Conservation (phyloP, 768 basidiomycete species). For the Pisolithus tinctorius region DNA sequence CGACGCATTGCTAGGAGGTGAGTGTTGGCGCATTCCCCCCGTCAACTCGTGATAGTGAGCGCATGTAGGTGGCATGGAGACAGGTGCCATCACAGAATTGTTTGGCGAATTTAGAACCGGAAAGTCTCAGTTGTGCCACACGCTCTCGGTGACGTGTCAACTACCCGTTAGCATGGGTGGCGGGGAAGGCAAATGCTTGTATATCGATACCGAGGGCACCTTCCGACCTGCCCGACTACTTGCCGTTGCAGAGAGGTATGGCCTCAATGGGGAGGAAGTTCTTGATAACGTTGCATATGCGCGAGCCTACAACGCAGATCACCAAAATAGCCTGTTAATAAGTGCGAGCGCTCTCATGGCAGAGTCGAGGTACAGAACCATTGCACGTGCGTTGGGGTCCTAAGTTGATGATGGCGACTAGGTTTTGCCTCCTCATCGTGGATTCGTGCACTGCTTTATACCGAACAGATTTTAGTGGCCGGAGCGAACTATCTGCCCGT, state of each 20-base stretch:
- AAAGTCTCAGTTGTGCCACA: slow-evolving; percentile 97
- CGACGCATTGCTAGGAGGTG: slow-evolving; percentile 91
- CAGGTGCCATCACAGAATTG: slow-evolving; percentile 95
- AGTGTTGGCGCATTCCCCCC: slow-evolving; percentile 8
- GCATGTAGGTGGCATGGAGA: slow-evolving; percentile 84
- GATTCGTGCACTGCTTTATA: slow-evolving; percentile 96
- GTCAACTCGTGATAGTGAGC: slow-evolving; percentile 8
- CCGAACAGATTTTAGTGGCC: slow-evolving; percentile 90
- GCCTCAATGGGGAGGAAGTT: slow-evolving; percentile 97
- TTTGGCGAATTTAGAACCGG: slow-evolving; percentile 99
- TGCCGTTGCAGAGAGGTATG: slow-evolving; percentile 91
- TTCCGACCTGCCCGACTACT: slow-evolving; percentile 95
- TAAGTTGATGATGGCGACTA: slow-evolving; percentile 26
- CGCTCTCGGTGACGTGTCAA: slow-evolving; percentile 96
- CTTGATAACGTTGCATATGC: slow-evolving; percentile 98
- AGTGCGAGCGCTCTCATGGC: slow-evolving; percentile 98
- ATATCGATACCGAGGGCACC: slow-evolving; percentile 98
- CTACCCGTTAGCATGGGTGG: slow-evolving; percentile 97
- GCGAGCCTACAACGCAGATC: slow-evolving; percentile 96
- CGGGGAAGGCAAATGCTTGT: slow-evolving; percentile 97
- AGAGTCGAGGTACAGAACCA: slow-evolving; percentile 73
- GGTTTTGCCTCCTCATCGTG: slow-evolving; percentile 93
- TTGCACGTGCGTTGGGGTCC: slow-evolving; percentile 7
- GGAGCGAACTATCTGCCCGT: slow-evolving; percentile 90
- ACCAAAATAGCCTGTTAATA: slow-evolving; percentile 84